Evolutionary conservation across 2,329 filamentous ascomycete genomes (phyloP).

Genomic region (Conoideocrella luteorostrata): DNA sequence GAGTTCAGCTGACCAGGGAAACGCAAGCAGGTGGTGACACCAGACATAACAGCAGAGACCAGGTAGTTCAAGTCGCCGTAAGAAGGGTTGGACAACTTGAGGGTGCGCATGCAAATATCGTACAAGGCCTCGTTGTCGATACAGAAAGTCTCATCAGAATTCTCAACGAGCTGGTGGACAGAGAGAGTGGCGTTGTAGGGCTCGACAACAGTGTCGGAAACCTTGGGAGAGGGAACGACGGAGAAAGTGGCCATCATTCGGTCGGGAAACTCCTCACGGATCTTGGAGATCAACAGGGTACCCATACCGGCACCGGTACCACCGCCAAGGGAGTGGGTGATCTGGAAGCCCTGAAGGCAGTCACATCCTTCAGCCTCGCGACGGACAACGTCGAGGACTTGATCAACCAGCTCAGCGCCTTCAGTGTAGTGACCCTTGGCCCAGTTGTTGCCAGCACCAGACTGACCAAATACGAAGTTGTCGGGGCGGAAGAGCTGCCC

Average conservation of each 20-base stretch:
- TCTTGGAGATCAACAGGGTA: conserved; percentile 99
- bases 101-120: conserved; percentile 99
- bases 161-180: conserved; percentile 98
- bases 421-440: conserved; percentile 99
- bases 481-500: conserved; percentile 99
- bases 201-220: conserved; percentile 98
- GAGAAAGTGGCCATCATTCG: conserved; percentile 99
- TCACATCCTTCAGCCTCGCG: conserved; percentile 98
- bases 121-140: conserved; percentile 99
- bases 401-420: conserved; percentile 97
- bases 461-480: conserved; percentile 99
- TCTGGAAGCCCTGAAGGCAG: conserved; percentile 99
- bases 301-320: conserved; percentile 99
- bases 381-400: conserved; percentile 96
- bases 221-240: conserved; percentile 97
- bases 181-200: conserved; percentile 99
- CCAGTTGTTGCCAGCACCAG: conserved; percentile 99
- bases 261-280: conserved; percentile 99
- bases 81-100: conserved; percentile 97
- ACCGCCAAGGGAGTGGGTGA: conserved; percentile 99
- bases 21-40: conserved; percentile 95
- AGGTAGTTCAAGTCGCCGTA: conserved; percentile 99
- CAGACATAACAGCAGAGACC: conserved; percentile 98
- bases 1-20: conserved; percentile 99
- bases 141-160: conserved; percentile 99